Base-by-base conservation (phyloP, 106 monocot genomes). In the Acorus gramineus region DNA sequence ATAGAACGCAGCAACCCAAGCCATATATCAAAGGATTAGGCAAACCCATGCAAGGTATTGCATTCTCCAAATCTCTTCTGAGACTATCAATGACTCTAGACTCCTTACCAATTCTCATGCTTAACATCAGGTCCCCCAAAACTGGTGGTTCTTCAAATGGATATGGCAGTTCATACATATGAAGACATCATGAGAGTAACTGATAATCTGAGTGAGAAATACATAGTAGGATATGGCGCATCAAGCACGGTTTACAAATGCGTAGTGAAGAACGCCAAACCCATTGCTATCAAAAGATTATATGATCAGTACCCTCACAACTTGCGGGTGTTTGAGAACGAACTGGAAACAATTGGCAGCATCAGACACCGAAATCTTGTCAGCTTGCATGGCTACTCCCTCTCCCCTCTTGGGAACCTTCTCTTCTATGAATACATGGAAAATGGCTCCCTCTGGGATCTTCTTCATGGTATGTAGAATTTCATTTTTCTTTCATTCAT, bases 401-500 rank as follows among this genome's bases (percentile, higher is more conserved):
- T 98, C 7, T 92, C 98, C 5, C 92, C 91, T 57, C 78, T 85
- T 62, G 98, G 98, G 46, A 98, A 98, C 70, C 87, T 98, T 48
- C 91, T 98, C 59, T 92, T 98, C 71, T 98, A 92, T 60, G 98
- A 98, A 58, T 98, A 88, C 81, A 92, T 98, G 98, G 81, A 85
- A 78, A 98, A 98, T 77, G 98, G 98, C 9, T 98, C 98, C 42
- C 69, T 98, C 11, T 98, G 98, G 98, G 98, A 98, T 81, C 87
- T 98, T 61, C 85, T 98, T 63, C 98, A 98, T 69, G 96, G 91
- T 91, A 64, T 28, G 28, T 28, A 4, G 8, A 10, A 52, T 51
- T 5, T 57, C 42, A 47, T 60, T 53, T 8, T 50, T 44, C 4
- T 44, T 44, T 70, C 28, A 14, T 44, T 49, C 2, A 4, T 11